Percentiles rank a stretch among this genome's conserved stretches.
phyloP scores from a whole-genome alignment of 2,329 filamentous ascomycete genomes.

The Venturia asperata region DNA sequence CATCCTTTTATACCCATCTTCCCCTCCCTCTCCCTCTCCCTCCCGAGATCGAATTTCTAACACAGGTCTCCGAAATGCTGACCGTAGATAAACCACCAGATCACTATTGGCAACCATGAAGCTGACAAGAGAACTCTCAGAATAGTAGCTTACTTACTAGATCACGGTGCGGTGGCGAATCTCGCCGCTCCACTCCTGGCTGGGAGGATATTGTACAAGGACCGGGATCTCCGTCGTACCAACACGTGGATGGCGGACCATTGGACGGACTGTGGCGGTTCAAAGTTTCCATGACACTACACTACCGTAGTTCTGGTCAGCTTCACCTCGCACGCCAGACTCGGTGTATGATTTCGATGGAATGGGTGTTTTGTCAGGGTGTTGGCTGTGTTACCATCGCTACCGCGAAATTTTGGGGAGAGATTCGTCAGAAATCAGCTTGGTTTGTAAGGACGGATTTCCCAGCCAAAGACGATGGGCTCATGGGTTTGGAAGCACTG shows the following conservation, averaged over 20 bases:
- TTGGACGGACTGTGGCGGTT: not conserved
- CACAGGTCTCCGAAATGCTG: not conserved
- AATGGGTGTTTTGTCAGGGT: no score
- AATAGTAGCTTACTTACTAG: conserved; percentile 9
- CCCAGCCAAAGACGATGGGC: not conserved
- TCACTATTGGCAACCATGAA: not conserved
- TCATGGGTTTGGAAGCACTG: not conserved
- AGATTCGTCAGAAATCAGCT: not conserved
- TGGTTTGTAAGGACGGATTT: not conserved
- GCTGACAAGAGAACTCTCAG: not conserved
- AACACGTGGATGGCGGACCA: not conserved
- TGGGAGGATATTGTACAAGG: not conserved
- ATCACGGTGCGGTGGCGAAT: not conserved
- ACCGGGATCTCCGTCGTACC: not conserved
- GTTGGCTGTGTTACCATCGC: not conserved
- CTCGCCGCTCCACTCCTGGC: not conserved
- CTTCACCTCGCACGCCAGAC: not conserved
- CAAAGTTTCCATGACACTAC: not conserved
- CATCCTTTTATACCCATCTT: not conserved
- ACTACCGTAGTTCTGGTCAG: not conserved
- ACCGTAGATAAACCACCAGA: not conserved
- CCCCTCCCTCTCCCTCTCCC: not conserved
- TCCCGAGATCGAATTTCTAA: not conserved
- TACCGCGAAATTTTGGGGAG: not conserved
- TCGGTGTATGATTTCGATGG: not conserved